Evolutionary conservation across 495 filamentous ascomycete genomes (phyloP).

Genomic region (Neurospora sp.): DNA sequence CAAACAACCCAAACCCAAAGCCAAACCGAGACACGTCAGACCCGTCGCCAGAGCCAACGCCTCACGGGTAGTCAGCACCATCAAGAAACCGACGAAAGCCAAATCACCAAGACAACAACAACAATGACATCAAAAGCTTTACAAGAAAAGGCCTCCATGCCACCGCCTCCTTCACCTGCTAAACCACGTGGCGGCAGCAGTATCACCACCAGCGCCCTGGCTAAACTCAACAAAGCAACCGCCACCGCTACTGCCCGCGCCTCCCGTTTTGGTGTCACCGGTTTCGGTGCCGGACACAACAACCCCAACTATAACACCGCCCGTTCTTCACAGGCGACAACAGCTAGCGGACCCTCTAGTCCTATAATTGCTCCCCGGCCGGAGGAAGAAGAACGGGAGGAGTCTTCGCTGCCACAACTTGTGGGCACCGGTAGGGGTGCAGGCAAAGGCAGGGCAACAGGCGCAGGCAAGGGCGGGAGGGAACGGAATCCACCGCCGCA

Average conservation of each 20-base stretch:
- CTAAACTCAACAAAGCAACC: background rate
- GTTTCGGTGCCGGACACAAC: constrained; percentile 4
- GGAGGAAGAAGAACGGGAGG: background rate
- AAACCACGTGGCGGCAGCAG: background rate
- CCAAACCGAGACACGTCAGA: background rate
- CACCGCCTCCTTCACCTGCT: background rate
- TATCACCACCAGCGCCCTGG: constrained; percentile 1
- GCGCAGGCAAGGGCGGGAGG: no score
- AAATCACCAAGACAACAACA: background rate
- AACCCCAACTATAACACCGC: constrained; percentile 4
- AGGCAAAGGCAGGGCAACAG: no score
- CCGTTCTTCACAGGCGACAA: constrained; percentile 35
- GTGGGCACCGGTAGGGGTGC: no score
- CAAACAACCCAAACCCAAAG: background rate
- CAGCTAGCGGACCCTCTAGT: constrained; percentile 27
- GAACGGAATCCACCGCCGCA: no score
- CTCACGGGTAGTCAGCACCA: background rate
- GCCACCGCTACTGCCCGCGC: background rate
- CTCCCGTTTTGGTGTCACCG: background rate
- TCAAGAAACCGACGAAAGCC: background rate
- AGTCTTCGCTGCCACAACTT: background rate
- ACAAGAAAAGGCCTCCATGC: background rate
- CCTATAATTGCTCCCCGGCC: background rate
- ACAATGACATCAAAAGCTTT: background rate
- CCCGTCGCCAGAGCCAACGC: constrained; percentile 3